These are phyloP conservation scores for Manihot esculenta DNA, from an alignment of 441 rosid genomes.

Conservation along the genomic window DNA sequence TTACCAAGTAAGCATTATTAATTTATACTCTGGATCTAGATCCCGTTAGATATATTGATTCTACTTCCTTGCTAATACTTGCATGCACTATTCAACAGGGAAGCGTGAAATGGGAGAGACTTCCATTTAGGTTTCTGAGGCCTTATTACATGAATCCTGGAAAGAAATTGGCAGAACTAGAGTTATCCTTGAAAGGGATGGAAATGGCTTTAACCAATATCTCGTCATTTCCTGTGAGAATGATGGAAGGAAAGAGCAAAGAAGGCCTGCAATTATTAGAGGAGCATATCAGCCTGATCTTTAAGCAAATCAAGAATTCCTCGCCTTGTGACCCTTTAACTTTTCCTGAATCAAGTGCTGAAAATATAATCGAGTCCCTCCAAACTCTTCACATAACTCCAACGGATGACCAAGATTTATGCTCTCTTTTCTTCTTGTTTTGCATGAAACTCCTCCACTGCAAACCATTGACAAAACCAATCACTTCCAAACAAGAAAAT, in stretches of 20 bases:
- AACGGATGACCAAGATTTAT: slow-evolving; percentile 44
- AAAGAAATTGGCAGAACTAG: slow-evolving; percentile 52
- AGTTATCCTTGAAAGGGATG: slow-evolving; percentile 69
- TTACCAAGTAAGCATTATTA: slow-evolving; percentile 57
- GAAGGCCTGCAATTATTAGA: slow-evolving; percentile 37
- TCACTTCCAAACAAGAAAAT: background rate
- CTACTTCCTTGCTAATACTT: no score
- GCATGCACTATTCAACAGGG: slow-evolving; percentile 35
- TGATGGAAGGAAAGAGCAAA: slow-evolving; percentile 35
- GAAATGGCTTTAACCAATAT: slow-evolving; percentile 55
- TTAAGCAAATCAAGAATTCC: slow-evolving; percentile 38
- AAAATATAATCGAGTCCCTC: slow-evolving; percentile 34
- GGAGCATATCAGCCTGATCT: slow-evolving; percentile 39
- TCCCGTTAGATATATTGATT: no score
- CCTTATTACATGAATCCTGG: slow-evolving; percentile 36
- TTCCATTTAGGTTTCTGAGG: slow-evolving; percentile 48
- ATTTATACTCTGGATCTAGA: background rate
- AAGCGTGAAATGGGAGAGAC: slow-evolving; percentile 75
- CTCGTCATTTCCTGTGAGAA: slow-evolving; percentile 36
- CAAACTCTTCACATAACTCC: slow-evolving; percentile 51
- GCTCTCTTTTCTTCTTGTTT: slow-evolving; percentile 70
- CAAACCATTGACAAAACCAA: slow-evolving; percentile 38
- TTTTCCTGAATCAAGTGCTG: slow-evolving; percentile 51
- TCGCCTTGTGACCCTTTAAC: slow-evolving; percentile 36
- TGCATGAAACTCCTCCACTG: slow-evolving; percentile 57